A percentile compares a stretch with the other conserved stretches of the same genome.
Conservation (phyloP, 495 filamentous ascomycete species). For the Parathielavia hyrcaniae region DNA sequence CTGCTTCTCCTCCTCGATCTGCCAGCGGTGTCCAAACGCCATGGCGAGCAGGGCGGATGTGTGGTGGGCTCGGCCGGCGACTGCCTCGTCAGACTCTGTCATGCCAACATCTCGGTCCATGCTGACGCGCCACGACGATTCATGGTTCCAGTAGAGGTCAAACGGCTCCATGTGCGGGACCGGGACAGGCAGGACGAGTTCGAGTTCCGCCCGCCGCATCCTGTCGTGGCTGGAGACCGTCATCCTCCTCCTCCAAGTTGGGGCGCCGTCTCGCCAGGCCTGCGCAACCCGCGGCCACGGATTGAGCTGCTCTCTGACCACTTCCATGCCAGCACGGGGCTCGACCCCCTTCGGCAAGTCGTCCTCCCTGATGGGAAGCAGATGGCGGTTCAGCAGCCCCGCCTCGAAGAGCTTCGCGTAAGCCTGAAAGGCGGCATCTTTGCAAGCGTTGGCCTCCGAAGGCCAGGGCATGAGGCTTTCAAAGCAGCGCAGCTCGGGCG, state of each 20-base stretch:
- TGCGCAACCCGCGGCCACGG: slow-evolving; percentile 60
- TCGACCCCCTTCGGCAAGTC: slow-evolving; percentile 39
- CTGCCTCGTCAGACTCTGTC: slow-evolving; percentile 6
- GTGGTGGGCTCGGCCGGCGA: slow-evolving; percentile 34
- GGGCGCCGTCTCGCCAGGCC: slow-evolving; percentile 39
- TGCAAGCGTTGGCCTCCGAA: slow-evolving; percentile 67
- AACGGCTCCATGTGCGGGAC: slow-evolving; percentile 41
- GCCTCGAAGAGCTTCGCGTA: slow-evolving; percentile 64
- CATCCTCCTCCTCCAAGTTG: slow-evolving; percentile 30
- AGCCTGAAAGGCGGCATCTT: slow-evolving; percentile 80
- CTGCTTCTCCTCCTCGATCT: slow-evolving; percentile 31
- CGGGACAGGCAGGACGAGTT: slow-evolving; percentile 42
- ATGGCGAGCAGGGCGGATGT: slow-evolving; percentile 46
- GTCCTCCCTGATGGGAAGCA: slow-evolving; percentile 54
- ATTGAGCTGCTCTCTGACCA: slow-evolving; percentile 53
- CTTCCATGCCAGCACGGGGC: slow-evolving; percentile 42
- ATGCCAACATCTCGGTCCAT: slow-evolving; percentile 29
- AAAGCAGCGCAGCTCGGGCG: slow-evolving; percentile 53
- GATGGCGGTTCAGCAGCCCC: slow-evolving; percentile 69
- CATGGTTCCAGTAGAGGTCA: slow-evolving; percentile 45
- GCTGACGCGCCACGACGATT: slow-evolving; percentile 38
- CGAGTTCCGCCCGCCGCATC: slow-evolving; percentile 34
- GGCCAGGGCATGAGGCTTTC: slow-evolving; percentile 53
- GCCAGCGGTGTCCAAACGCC: slow-evolving; percentile 42
- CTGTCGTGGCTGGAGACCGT: slow-evolving; percentile 32